Evolutionary conservation across 176 grass and related monocot genomes (phyloP).

Genomic region (Aegilops umbellulata): DNA sequence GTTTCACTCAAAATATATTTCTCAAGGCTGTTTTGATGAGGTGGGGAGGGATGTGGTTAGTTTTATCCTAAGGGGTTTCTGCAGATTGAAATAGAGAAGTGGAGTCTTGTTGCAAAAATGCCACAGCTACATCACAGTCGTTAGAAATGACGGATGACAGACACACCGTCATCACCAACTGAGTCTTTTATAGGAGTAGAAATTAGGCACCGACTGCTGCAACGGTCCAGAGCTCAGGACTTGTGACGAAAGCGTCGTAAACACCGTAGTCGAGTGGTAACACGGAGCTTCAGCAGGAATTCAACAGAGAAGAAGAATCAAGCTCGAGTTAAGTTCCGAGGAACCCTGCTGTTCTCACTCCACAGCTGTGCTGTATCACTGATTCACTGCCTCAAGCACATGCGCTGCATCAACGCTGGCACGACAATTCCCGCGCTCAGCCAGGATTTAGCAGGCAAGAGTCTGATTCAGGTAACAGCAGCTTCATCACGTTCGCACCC

Average conservation of each 20-base stretch:
- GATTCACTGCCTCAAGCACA: neutral
- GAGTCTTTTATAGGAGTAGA: no score
- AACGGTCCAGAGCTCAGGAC: neutral
- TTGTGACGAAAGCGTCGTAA: neutral
- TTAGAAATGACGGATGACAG: no score
- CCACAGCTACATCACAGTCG: no score
- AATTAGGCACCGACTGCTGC: neutral
- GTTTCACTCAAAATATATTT: no score
- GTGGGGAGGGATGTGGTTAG: no score
- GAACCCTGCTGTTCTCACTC: neutral
- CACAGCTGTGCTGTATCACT: neutral
- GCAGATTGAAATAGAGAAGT: no score
- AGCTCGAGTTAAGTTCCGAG: neutral
- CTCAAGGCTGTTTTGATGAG: no score
- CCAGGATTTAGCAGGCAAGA: neutral
- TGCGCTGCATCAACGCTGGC: neutral
- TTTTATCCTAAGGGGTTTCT: no score
- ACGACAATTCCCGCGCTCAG: neutral
- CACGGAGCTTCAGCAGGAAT: neutral
- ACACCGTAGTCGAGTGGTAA: neutral
- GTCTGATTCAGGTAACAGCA: neutral
- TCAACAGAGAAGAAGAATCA: conserved; percentile 1
- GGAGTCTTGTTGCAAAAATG: no score
- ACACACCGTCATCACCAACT: no score
- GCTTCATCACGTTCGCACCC: neutral